phyloP scores from a whole-genome alignment of 352 stramenopile genomes.

The Globisporangium megalacanthum region DNA sequence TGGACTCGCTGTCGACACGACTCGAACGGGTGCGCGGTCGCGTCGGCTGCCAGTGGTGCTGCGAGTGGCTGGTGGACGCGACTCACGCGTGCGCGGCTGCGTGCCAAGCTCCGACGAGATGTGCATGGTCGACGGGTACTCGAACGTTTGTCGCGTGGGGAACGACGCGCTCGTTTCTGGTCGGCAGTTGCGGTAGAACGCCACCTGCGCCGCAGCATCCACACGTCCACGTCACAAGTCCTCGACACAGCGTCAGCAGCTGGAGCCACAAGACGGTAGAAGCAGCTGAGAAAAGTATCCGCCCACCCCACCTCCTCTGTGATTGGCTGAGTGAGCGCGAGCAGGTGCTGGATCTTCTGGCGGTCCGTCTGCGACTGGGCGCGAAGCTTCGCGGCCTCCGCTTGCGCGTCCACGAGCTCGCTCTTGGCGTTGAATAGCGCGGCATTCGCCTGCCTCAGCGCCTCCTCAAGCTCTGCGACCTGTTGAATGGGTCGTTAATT shows the following conservation, averaged over 20 bases:
- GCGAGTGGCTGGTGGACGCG: background rate
- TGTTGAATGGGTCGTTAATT: constrained; percentile 11
- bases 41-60: constrained; percentile 10
- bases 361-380: constrained; percentile 73
- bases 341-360: constrained; percentile 76
- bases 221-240: no score
- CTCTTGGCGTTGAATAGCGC: constrained; percentile 59
- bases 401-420: constrained; percentile 54
- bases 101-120: constrained; percentile 34
- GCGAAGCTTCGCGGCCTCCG: constrained; percentile 60
- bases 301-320: constrained; percentile 44
- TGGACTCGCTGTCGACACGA: constrained; percentile 19
- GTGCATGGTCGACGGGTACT: constrained; percentile 72
- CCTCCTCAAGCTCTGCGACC: constrained; percentile 52
- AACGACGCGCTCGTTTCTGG: constrained; percentile 47
- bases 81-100: background rate
- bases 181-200: constrained; percentile 69
- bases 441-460: constrained; percentile 48
- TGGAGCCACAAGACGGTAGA: no score
- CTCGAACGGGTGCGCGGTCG: constrained; percentile 8
- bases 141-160: constrained; percentile 41
- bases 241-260: no score
- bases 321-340: constrained; percentile 78
- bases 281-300: no score
- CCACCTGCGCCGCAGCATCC: constrained; percentile 27